phyloP scores from a whole-genome alignment of 768 basidiomycete genomes.

The Boletus pseudopeckii region DNA sequence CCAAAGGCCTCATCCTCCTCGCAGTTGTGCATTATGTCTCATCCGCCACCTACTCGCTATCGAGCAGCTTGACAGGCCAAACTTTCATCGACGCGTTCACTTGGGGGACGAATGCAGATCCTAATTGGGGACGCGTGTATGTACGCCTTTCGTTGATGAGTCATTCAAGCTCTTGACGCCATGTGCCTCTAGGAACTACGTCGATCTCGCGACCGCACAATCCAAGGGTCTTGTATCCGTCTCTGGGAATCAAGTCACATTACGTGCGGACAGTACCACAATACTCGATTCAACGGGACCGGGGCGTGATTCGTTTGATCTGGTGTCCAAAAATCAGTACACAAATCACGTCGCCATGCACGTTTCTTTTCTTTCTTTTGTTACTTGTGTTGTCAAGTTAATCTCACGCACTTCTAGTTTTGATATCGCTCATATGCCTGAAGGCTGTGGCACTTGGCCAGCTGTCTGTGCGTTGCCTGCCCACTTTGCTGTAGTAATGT shows the following conservation, averaged over 20 bases:
- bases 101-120: conserved; percentile 25
- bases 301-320: conserved; percentile 36
- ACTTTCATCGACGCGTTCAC: conserved; percentile 41
- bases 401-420: conserved; percentile 21
- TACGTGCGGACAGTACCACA: conserved; percentile 36
- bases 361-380: background rate
- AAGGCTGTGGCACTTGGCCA: conserved; percentile 40
- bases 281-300: conserved; percentile 28
- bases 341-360: conserved; percentile 35
- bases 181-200: conserved; percentile 36
- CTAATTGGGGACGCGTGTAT: conserved; percentile 31
- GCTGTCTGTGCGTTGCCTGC: conserved; percentile 31
- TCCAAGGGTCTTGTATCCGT: conserved; percentile 57
- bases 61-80: conserved; percentile 46
- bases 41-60: conserved; percentile 44
- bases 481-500: background rate
- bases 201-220: conserved; percentile 48
- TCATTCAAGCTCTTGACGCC: background rate
- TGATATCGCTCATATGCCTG: conserved; percentile 38
- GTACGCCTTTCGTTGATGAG: background rate
- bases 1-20: conserved; percentile 7
- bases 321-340: conserved; percentile 30
- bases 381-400: rapidly evolving
- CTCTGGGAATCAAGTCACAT: conserved; percentile 36
- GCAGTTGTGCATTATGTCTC: conserved; percentile 7